Percentiles rank a stretch among this genome's conserved stretches.
Evolutionary conservation across 208 protist species (phyloP).

Genomic region (Crithidia thermophila): DNA sequence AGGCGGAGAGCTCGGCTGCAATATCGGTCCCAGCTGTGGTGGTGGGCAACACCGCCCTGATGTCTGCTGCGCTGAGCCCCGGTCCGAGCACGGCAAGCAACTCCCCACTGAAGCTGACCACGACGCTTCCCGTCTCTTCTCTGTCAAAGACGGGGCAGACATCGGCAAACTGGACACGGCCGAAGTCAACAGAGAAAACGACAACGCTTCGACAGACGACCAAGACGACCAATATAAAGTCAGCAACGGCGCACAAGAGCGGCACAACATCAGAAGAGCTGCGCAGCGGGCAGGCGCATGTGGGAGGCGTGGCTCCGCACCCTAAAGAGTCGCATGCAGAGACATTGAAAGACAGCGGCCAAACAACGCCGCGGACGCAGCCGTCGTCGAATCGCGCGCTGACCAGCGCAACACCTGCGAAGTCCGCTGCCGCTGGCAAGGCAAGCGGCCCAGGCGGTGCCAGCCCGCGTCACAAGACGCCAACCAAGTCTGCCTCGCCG

Average conservation of each 20-base stretch:
- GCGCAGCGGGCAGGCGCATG: too few species aligned
- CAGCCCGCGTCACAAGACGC: slow-evolving; percentile 1
- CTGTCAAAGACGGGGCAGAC: background rate
- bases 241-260: too few species aligned
- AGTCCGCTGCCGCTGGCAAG: background rate
- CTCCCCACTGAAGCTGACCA: slow-evolving; percentile 1
- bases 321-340: too few species aligned
- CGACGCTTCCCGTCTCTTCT: background rate
- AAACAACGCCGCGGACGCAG: too few species aligned
- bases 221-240: background rate
- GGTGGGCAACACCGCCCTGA: background rate
- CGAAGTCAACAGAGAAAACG: background rate
- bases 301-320: too few species aligned
- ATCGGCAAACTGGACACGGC: background rate
- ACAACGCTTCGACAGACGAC: background rate
- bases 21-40: background rate
- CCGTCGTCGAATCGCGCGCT: too few species aligned
- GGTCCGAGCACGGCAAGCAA: background rate
- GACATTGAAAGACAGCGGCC: too few species aligned
- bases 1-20: background rate
- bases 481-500: background rate
- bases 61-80: background rate
- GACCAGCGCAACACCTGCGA: too few species aligned
- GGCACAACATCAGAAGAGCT: too few species aligned
- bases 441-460: background rate